These are phyloP conservation scores for Epichloe uncinata DNA, from an alignment of 2,329 filamentous ascomycete species.

Conservation along the genomic window DNA sequence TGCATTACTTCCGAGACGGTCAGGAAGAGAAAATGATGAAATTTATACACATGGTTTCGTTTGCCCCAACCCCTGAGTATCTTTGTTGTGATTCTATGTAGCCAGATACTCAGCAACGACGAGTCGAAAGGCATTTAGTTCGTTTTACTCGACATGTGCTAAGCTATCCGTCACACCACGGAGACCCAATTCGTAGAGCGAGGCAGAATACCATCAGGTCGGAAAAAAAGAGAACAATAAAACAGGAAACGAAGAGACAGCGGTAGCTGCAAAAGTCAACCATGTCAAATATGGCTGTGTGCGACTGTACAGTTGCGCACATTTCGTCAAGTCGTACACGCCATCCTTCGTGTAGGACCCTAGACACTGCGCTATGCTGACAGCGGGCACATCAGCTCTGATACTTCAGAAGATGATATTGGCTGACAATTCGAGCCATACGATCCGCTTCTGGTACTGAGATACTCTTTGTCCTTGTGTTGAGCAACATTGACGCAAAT, in stretches of 20 bases:
- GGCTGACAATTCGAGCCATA: background rate
- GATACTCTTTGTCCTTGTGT: background rate
- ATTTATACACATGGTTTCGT: background rate
- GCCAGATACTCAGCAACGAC: background rate
- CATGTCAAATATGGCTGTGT: constrained; percentile 7
- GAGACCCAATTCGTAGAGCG: background rate
- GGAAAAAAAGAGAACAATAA: constrained; percentile 1
- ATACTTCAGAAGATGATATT: background rate
- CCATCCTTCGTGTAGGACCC: background rate
- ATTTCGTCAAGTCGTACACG: constrained; percentile 12
- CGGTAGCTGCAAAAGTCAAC: constrained; percentile 4
- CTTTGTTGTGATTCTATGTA: background rate
- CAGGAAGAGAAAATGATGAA: background rate
- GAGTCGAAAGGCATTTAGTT: background rate
- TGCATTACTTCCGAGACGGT: no score
- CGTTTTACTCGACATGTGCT: constrained; percentile 1
- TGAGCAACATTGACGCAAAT: background rate
- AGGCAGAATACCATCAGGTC: background rate
- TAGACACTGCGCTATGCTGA: background rate
- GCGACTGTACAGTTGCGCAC: constrained; percentile 6
- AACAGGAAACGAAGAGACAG: constrained; percentile 4
- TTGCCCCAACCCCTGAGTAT: background rate
- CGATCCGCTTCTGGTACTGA: background rate
- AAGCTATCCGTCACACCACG: background rate
- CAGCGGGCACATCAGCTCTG: background rate